Conservation (phyloP, 2,329 filamentous ascomycete genomes). For the Aureobasidium sp. region DNA sequence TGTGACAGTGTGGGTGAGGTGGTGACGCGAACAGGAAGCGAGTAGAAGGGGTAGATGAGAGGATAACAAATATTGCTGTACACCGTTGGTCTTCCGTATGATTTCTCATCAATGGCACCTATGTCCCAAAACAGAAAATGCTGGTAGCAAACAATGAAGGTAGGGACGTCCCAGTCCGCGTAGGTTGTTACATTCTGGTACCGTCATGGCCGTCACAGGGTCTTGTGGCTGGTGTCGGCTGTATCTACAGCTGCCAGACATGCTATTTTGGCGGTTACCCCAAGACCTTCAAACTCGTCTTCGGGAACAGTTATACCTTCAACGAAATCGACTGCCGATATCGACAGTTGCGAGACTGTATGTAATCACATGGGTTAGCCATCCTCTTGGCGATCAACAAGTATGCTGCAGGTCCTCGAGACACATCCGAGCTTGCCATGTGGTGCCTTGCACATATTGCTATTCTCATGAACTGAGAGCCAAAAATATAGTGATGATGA, state of each 20-base stretch:
- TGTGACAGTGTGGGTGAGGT: background rate
- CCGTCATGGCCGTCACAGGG: conserved; percentile 1
- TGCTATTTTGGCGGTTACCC: background rate
- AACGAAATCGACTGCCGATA: background rate
- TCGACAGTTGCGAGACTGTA: background rate
- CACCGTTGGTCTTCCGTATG: background rate
- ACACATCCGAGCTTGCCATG: background rate
- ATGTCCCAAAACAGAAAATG: conserved; percentile 9
- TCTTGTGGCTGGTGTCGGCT: background rate
- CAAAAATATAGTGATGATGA: background rate
- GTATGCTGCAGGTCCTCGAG: conserved; percentile 2
- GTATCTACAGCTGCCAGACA: background rate
- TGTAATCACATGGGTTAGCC: conserved; percentile 1
- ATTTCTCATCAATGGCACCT: background rate
- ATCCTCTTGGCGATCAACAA: background rate
- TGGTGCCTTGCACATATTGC: conserved; percentile 2
- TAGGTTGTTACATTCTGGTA: background rate
- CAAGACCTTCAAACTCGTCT: background rate
- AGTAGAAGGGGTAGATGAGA: background rate
- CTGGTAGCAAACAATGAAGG: background rate
- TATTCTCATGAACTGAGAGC: background rate
- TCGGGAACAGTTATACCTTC: background rate
- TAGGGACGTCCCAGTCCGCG: background rate
- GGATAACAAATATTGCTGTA: background rate
- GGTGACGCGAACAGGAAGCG: background rate